phyloP scores from a whole-genome alignment of 257 asterid genomes.

The Solanum pennellii region DNA sequence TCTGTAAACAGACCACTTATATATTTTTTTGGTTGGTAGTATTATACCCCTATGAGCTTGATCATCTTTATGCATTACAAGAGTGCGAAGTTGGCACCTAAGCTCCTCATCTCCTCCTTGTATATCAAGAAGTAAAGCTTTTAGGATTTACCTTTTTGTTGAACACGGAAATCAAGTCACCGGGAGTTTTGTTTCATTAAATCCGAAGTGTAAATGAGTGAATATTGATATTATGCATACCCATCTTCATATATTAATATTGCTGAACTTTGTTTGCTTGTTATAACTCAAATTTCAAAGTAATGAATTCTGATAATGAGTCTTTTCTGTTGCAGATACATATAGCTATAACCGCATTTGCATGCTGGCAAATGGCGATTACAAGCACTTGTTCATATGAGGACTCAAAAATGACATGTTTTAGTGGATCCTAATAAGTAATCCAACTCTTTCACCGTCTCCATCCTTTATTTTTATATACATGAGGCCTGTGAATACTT shows the following conservation, averaged over 20 bases:
- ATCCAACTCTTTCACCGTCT: neutral
- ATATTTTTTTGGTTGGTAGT: neutral
- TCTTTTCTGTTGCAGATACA: slow-evolving; percentile 32
- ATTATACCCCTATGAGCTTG: neutral
- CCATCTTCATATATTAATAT: neutral
- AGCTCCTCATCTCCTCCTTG: neutral
- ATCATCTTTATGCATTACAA: neutral
- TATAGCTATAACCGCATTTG: slow-evolving; percentile 51
- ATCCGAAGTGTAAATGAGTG: neutral
- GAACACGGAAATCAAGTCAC: neutral
- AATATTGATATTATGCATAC: neutral
- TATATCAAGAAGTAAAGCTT: neutral
- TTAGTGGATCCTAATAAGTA: neutral
- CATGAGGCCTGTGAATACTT: neutral
- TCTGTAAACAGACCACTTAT: neutral
- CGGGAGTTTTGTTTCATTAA: neutral
- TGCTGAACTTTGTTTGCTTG: neutral
- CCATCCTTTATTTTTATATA: neutral
- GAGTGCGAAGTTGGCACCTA: neutral
- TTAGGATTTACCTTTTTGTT: neutral
- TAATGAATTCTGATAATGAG: neutral
- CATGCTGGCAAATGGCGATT: slow-evolving; percentile 69
- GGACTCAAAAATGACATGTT: neutral
- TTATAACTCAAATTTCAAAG: neutral
- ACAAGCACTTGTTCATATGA: slow-evolving; percentile 55